Base-by-base conservation (phyloP, 1,284 basidiomycete species). In the Kwoniella shivajii region DNA sequence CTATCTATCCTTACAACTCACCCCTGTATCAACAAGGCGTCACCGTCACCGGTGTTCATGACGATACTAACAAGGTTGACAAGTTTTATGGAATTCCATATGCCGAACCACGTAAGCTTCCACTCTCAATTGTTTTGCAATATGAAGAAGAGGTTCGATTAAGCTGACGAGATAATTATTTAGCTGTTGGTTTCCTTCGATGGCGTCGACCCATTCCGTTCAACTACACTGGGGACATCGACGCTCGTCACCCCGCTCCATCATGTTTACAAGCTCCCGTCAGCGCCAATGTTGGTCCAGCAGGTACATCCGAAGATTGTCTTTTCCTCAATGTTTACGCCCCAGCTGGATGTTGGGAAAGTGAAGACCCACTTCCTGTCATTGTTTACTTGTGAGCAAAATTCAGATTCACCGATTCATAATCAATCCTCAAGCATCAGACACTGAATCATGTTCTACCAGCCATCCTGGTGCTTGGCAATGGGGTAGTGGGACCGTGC, bases 1-100 rank as follows among this genome's bases (percentile, higher is more conserved):
- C 42, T 9, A 53, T 53, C 22, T 43, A 55, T 30, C 53, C 53
- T 36, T 48, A 49, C 20, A 47, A 47, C 31, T 49, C 53, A 10
- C 29, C 30, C 6, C 29, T 41, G 11, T 43, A 50, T 27, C 14
- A 49, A 42, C 42, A 38, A 22, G 54, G 48, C 22, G 48, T 56
- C 4, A 24, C 22, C 1, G 31, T 56, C 38, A 44, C 48, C 20
- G 54, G 54, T 46, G 20, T 46, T 30, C 20, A 45, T 27, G 42
- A 56, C 27, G 47, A 49, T 2, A 26, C 26, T 6, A 30, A 44
- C 41, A 29, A 56, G 1, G 51, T 53, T 9, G 52, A 46, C 36
- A 39, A 29, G 11, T 56, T 34, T 26, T 30, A 34, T 34, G 54
- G 54, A 26, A 84, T 90, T 43, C 87, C 85, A 0, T 89, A 83